Evolutionary conservation across 2,329 filamentous ascomycete genomes (phyloP).

Genomic region (Elsinoe arachidis): DNA sequence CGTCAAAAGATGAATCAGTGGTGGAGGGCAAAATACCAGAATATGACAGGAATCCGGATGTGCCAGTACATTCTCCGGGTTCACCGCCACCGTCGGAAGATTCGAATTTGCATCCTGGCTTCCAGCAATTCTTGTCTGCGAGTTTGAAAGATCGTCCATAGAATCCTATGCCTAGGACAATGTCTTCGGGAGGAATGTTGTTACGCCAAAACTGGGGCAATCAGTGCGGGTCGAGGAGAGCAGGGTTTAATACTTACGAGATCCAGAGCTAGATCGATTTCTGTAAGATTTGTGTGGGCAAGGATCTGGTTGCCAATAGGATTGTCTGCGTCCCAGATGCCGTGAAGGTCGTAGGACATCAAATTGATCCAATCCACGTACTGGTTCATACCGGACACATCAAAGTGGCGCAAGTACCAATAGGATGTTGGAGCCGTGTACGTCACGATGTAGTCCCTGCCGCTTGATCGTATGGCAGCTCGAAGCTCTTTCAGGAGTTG

Average conservation of each 20-base stretch:
- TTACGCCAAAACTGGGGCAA: slow-evolving; percentile 33
- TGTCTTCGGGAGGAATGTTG: slow-evolving; percentile 31
- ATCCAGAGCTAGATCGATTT: slow-evolving; percentile 35
- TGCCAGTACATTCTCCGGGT: too few species aligned
- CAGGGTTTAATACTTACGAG: slow-evolving; percentile 20
- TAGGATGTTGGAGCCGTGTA: slow-evolving; percentile 23
- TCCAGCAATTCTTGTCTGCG: too few species aligned
- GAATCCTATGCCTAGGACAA: slow-evolving; percentile 39
- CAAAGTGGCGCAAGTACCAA: slow-evolving; percentile 26
- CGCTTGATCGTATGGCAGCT: slow-evolving; percentile 19
- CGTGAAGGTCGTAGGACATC: slow-evolving; percentile 41
- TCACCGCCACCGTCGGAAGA: too few species aligned
- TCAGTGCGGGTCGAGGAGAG: too few species aligned
- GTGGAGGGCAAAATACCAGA: too few species aligned
- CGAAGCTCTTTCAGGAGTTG: slow-evolving; percentile 31
- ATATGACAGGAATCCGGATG: too few species aligned
- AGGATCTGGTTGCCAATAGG: background rate
- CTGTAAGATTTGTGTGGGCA: slow-evolving; percentile 39
- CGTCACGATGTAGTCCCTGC: slow-evolving; percentile 19
- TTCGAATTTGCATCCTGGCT: too few species aligned
- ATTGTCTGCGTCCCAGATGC: slow-evolving; percentile 31
- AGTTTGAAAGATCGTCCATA: slow-evolving; percentile 34
- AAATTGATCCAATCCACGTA: slow-evolving; percentile 29
- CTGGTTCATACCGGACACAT: slow-evolving; percentile 19
- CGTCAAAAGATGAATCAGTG: too few species aligned